A percentile compares a stretch with the other conserved stretches of the same genome.
Evolutionary conservation across 2,329 filamentous ascomycete species (phyloP).

Genomic region (Pseudopyricularia cyperi): DNA sequence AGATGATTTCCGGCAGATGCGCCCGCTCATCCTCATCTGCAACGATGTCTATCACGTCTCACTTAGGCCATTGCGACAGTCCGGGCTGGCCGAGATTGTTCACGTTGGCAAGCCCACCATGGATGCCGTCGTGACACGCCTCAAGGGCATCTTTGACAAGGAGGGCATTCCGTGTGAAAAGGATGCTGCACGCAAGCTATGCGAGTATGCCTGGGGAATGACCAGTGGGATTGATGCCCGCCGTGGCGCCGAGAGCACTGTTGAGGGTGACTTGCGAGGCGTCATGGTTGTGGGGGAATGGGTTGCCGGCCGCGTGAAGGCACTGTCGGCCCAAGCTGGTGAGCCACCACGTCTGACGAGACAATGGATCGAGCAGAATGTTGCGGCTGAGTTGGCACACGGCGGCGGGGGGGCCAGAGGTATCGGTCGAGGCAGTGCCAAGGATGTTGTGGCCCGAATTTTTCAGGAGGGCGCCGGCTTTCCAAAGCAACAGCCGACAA

Average conservation of each 20-base stretch:
- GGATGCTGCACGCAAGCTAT: slow-evolving; percentile 75
- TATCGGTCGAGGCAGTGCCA: slow-evolving; percentile 56
- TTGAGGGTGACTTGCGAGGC: slow-evolving; percentile 62
- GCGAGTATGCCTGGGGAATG: slow-evolving; percentile 74
- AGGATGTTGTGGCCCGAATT: slow-evolving; percentile 65
- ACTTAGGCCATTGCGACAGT: slow-evolving; percentile 74
- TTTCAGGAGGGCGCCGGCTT: slow-evolving; percentile 73
- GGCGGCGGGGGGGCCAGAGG: slow-evolving; percentile 61
- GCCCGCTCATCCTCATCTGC: slow-evolving; percentile 87
- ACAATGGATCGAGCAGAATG: slow-evolving; percentile 63
- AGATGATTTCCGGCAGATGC: slow-evolving; percentile 75
- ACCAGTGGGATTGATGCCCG: slow-evolving; percentile 57
- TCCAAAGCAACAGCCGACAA: slow-evolving; percentile 37
- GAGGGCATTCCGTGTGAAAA: slow-evolving; percentile 82
- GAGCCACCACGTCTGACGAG: slow-evolving; percentile 45
- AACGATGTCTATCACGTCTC: slow-evolving; percentile 95
- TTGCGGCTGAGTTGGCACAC: slow-evolving; percentile 54
- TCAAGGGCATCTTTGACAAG: slow-evolving; percentile 75
- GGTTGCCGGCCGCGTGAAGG: slow-evolving; percentile 60
- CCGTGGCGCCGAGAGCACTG: slow-evolving; percentile 53
- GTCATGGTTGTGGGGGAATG: slow-evolving; percentile 81
- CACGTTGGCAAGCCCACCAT: slow-evolving; percentile 82
- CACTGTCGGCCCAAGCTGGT: slow-evolving; percentile 23
- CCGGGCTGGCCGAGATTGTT: slow-evolving; percentile 74
- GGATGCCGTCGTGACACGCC: slow-evolving; percentile 68